A percentile compares a stretch with the other conserved stretches of the same genome.
Conservation (phyloP, 768 basidiomycete genomes). For the Boletus pseudo-olivaceus region DNA sequence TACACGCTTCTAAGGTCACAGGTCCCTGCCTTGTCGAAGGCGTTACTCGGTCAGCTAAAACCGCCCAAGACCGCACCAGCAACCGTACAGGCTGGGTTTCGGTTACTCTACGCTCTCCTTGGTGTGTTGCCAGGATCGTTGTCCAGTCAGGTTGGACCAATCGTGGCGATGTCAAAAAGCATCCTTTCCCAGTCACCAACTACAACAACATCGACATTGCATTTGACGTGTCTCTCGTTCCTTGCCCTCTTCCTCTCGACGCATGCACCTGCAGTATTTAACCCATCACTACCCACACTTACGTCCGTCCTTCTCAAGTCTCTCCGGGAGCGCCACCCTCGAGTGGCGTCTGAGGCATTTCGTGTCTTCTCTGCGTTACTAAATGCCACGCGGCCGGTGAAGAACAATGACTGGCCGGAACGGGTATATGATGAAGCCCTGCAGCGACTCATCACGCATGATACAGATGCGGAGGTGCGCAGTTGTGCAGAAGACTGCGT, state of each 20-base stretch:
- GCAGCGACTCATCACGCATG: constrained; percentile 64
- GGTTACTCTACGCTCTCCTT: constrained; percentile 70
- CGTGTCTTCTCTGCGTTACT: constrained; percentile 82
- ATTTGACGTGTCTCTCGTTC: constrained; percentile 83
- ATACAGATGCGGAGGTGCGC: constrained; percentile 91
- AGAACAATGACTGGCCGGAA: constrained; percentile 63
- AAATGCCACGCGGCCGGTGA: constrained; percentile 68
- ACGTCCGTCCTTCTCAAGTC: constrained; percentile 74
- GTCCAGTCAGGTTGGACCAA: constrained; percentile 58
- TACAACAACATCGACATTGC: constrained; percentile 76
- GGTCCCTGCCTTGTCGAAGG: constrained; percentile 75
- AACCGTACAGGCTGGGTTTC: constrained; percentile 84
- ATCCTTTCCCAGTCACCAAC: constrained; percentile 66
- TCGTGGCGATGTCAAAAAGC: constrained; percentile 61
- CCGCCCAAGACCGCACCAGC: constrained; percentile 71
- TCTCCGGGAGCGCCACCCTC: constrained; percentile 80
- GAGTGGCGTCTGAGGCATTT: constrained; percentile 86
- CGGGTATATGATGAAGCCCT: constrained; percentile 73
- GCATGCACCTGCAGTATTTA: constrained; percentile 57
- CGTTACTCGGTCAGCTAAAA: constrained; percentile 82
- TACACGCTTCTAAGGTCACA: constrained; percentile 68
- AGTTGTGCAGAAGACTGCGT: constrained; percentile 77
- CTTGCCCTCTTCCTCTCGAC: constrained; percentile 76
- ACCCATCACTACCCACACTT: constrained; percentile 57
- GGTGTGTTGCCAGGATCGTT: constrained; percentile 82